Conservation (phyloP, 2,329 filamentous ascomycete genomes). For the Colletotrichum plurivorum region DNA sequence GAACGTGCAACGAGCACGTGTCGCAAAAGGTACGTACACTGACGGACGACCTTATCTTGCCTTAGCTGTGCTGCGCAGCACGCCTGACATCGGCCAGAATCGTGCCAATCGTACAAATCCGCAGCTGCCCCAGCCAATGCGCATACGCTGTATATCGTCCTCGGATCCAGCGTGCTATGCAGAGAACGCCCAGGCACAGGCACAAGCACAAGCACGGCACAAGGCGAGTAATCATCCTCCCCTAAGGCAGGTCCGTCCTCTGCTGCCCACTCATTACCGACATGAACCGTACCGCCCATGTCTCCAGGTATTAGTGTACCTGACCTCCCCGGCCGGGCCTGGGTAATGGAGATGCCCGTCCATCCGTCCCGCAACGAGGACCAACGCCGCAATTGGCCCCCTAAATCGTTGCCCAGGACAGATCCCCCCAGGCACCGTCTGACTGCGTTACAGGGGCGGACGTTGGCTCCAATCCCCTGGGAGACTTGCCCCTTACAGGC, state of each 20-base stretch:
- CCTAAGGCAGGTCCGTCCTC: not conserved
- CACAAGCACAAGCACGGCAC: not conserved
- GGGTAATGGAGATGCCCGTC: not conserved
- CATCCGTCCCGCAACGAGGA: not conserved
- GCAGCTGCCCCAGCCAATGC: slow-evolving; percentile 29
- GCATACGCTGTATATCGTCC: slow-evolving; percentile 15
- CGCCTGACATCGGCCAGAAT: slow-evolving; percentile 8
- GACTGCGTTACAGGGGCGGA: slow-evolving; percentile 28
- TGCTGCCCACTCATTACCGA: slow-evolving; percentile 16
- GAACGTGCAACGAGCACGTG: slow-evolving; percentile 39
- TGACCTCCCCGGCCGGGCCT: slow-evolving; percentile 20
- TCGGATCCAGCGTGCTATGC: slow-evolving; percentile 8
- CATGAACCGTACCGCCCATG: slow-evolving; percentile 30
- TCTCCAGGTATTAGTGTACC: not conserved
- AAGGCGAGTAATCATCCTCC: not conserved
- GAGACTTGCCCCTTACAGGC: slow-evolving; percentile 28
- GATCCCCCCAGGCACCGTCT: slow-evolving; percentile 10
- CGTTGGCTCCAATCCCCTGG: slow-evolving; percentile 26
- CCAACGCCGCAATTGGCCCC: slow-evolving; percentile 26
- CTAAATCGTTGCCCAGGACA: not conserved
- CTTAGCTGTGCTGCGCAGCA: slow-evolving; percentile 33
- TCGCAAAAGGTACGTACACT: not conserved
- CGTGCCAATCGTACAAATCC: slow-evolving; percentile 28
- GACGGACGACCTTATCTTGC: slow-evolving; percentile 1
- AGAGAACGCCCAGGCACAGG: slow-evolving; percentile 15